phyloP scores from a whole-genome alignment of 2,329 filamentous ascomycete species.

The Anisogramma anomala region DNA sequence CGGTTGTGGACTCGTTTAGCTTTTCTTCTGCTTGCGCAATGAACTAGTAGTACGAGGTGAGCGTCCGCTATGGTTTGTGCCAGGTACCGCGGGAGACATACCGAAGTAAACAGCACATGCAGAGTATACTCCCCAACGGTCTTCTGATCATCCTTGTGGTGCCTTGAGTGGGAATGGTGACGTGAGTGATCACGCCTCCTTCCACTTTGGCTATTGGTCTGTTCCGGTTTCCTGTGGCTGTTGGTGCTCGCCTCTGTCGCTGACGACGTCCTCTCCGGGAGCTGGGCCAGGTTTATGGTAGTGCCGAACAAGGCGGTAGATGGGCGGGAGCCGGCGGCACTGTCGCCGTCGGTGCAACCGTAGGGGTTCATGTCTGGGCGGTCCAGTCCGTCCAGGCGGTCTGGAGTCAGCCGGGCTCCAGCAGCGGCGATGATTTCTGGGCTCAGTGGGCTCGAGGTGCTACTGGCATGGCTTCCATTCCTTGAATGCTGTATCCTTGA shows the following conservation, averaged over 20 bases:
- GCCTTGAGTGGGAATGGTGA: slow-evolving; percentile 64
- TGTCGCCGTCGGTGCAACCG: slow-evolving; percentile 35
- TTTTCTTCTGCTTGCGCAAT: slow-evolving; percentile 95
- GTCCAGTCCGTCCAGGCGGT: slow-evolving; percentile 25
- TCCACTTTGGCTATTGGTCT: slow-evolving; percentile 53
- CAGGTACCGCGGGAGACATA: slow-evolving; percentile 30
- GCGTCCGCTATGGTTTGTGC: slow-evolving; percentile 13
- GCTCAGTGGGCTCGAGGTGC: slow-evolving; percentile 73
- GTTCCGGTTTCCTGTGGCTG: slow-evolving; percentile 43
- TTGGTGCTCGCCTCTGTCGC: slow-evolving; percentile 33
- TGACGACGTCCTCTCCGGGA: slow-evolving; percentile 36
- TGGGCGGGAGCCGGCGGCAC: slow-evolving; percentile 29
- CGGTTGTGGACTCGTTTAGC: slow-evolving; percentile 75
- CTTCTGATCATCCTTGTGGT: slow-evolving; percentile 65
- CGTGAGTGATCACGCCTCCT: slow-evolving; percentile 63
- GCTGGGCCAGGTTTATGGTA: slow-evolving; percentile 13
- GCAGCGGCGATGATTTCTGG: slow-evolving; percentile 71
- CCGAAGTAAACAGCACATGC: slow-evolving; percentile 89
- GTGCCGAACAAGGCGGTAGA: slow-evolving; percentile 38
- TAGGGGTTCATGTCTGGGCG: slow-evolving; percentile 29
- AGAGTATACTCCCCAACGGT: slow-evolving; percentile 97
- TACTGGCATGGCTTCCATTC: slow-evolving; percentile 76
- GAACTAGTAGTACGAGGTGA: slow-evolving; percentile 47
- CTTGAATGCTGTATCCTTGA: slow-evolving; percentile 75
- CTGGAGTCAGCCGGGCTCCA: slow-evolving; percentile 41